Conservation (phyloP, 2,329 filamentous ascomycete species). For the Clonostachys solani region DNA sequence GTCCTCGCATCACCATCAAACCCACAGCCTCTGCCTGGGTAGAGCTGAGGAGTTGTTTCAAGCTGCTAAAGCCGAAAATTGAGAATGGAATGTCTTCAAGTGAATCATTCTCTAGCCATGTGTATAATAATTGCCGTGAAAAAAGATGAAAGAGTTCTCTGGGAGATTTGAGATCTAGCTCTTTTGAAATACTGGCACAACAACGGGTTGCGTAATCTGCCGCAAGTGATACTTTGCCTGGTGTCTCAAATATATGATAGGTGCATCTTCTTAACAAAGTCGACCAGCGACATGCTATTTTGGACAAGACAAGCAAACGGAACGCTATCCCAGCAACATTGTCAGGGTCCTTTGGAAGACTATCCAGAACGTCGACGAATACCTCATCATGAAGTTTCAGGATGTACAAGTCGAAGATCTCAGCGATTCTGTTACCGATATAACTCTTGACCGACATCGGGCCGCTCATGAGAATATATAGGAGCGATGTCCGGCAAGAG, state of each 20-base stretch:
- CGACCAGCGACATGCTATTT: slow-evolving; percentile 77
- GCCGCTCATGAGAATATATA: slow-evolving; percentile 65
- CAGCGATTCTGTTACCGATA: slow-evolving; percentile 64
- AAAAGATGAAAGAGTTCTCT: slow-evolving; percentile 78
- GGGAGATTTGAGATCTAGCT: slow-evolving; percentile 61
- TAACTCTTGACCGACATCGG: slow-evolving; percentile 71
- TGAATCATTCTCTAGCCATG: slow-evolving; percentile 70
- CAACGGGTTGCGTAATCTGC: slow-evolving; percentile 69
- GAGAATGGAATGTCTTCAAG: slow-evolving; percentile 73
- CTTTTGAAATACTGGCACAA: slow-evolving; percentile 59
- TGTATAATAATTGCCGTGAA: slow-evolving; percentile 83
- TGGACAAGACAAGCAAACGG: slow-evolving; percentile 70
- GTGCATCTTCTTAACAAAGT: slow-evolving; percentile 82
- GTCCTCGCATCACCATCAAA: slow-evolving; percentile 77
- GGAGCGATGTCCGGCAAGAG: slow-evolving; percentile 63
- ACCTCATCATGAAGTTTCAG: slow-evolving; percentile 79
- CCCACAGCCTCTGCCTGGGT: slow-evolving; percentile 75
- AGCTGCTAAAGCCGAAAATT: slow-evolving; percentile 74
- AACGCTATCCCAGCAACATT: slow-evolving; percentile 81
- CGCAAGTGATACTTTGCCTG: slow-evolving; percentile 65
- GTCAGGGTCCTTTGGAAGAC: slow-evolving; percentile 67
- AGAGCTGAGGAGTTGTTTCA: slow-evolving; percentile 65
- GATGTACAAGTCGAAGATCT: slow-evolving; percentile 78
- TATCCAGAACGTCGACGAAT: slow-evolving; percentile 77
- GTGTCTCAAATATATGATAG: slow-evolving; percentile 91